A percentile compares a stretch with the other conserved stretches of the same genome.
Conservation (phyloP, 306 rosid species). For the Medicago truncatula region MtrunA17r5.0-ANR NC_053042.1:48479501-48480000, state of each 20-base stretch:
- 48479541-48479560: constrained; percentile 37
- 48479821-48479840: constrained; percentile 61
- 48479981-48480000: constrained; percentile 23
- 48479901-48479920: constrained; percentile 33
- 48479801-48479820: constrained; percentile 57
- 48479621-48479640: constrained; percentile 57
- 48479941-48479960: neutral
- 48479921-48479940: constrained; percentile 44
- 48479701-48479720: constrained; percentile 46
- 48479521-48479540: constrained; percentile 59
- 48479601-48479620: constrained; percentile 56
- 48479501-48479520: constrained; percentile 46
- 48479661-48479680: constrained; percentile 68
- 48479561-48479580: constrained; percentile 40
- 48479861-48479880: constrained; percentile 75
- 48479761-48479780: constrained; percentile 72
- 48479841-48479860: constrained; percentile 46
- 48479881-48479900: constrained; percentile 52
- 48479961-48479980: constrained; percentile 20
- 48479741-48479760: constrained; percentile 53
- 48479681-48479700: constrained; percentile 54
- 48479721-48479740: constrained; percentile 66
- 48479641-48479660: constrained; percentile 76
- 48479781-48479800: constrained; percentile 60
- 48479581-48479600: constrained; percentile 74